phyloP scores from a whole-genome alignment of 2,329 filamentous ascomycete genomes.

The Penicillium sp. region DNA sequence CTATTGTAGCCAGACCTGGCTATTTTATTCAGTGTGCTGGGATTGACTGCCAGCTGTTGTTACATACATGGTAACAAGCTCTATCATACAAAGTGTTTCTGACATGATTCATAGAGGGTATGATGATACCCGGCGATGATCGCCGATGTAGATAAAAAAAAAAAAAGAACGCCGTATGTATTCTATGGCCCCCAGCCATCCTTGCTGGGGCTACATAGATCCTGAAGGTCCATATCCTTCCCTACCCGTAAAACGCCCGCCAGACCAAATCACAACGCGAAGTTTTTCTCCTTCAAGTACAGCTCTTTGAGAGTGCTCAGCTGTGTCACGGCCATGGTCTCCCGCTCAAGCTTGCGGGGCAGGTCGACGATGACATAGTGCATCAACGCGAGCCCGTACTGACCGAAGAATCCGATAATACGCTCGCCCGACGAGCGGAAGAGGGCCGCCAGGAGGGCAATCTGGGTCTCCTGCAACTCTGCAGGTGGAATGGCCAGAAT shows the following conservation, averaged over 20 bases:
- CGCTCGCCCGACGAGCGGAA: constrained; percentile 70
- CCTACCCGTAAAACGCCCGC: neutral
- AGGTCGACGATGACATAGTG: constrained; percentile 71
- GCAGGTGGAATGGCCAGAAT: constrained; percentile 71
- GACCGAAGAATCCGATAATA: constrained; percentile 79
- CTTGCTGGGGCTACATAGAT: neutral
- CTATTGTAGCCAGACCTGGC: neutral
- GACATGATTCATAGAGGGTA: constrained; percentile 1
- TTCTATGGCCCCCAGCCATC: neutral
- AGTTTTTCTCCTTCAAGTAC: constrained; percentile 37
- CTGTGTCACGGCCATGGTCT: constrained; percentile 39
- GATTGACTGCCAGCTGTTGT: neutral
- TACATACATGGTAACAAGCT: neutral
- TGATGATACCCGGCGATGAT: neutral
- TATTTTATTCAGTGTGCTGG: neutral
- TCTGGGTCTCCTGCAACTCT: constrained; percentile 70
- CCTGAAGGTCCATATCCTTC: neutral
- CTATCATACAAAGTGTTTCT: neutral
- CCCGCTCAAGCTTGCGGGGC: constrained; percentile 47
- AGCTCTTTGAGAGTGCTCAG: constrained; percentile 40
- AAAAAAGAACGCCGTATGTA: neutral
- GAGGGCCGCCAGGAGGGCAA: constrained; percentile 67
- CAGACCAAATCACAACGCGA: constrained; percentile 31
- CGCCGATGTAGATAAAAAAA: neutral
- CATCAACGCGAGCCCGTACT: constrained; percentile 68